Evolutionary conservation across 805 yeast species (phyloP).

Genomic region (Zygotorulaspora danielsina): DNA sequence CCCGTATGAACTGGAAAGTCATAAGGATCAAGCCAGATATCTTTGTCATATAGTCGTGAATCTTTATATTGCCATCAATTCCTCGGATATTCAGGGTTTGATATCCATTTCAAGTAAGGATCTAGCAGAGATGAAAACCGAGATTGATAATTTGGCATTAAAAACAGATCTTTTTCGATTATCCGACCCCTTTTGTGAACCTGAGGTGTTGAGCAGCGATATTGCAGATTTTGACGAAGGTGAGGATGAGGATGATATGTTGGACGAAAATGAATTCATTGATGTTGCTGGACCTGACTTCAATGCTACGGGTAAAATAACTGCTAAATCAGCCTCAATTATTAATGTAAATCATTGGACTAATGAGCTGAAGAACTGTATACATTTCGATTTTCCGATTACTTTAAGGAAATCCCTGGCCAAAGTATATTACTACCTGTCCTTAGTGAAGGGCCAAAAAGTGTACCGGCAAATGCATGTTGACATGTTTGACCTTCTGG

Average conservation of each 20-base stretch:
- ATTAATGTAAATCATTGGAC: constrained; percentile 82
- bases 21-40: constrained; percentile 65
- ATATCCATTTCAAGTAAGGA: constrained; percentile 66
- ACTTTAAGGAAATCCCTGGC: constrained; percentile 56
- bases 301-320: constrained; percentile 50
- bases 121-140: constrained; percentile 44
- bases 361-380: constrained; percentile 72
- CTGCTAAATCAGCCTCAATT: constrained; percentile 66
- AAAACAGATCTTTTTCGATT: constrained; percentile 48
- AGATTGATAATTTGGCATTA: constrained; percentile 45
- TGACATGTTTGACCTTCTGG: constrained; percentile 55
- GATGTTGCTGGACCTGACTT: constrained; percentile 38
- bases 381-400: constrained; percentile 73
- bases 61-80: constrained; percentile 68
- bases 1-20: constrained; percentile 72
- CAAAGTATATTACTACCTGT: constrained; percentile 63
- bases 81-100: constrained; percentile 70
- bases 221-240: constrained; percentile 39
- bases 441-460: constrained; percentile 69
- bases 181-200: constrained; percentile 14
- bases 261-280: constrained; percentile 34
- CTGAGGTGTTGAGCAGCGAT: constrained; percentile 26
- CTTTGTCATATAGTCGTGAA: constrained; percentile 76
- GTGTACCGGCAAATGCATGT: constrained; percentile 57
- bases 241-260: constrained; percentile 40